Base-by-base conservation (phyloP, 345 rosid species). In the Lenwebbia sp. region DNA sequence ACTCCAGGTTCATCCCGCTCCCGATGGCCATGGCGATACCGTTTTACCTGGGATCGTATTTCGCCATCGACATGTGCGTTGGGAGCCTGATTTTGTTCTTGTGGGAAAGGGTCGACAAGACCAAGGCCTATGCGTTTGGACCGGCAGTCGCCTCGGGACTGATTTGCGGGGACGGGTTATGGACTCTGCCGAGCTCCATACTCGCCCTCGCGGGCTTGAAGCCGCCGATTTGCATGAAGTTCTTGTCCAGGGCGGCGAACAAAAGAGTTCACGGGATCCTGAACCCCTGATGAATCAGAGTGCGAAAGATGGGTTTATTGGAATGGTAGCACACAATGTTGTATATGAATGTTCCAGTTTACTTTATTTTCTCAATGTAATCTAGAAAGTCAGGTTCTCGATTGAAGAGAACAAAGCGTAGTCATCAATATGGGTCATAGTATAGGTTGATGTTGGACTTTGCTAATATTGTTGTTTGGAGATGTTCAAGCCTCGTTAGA, bases 21-120 rank as follows among this genome's bases (percentile, higher is more conserved):
- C 99, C 98, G 0, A 95, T 95, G 98, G 96, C 96, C 53, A 95
- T 96, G 97, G 99, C 99, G 1, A 94, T 96, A 85, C 98, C 99
- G 2, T 95, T 96, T 84, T 96, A 93, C 89, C 26, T 96, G 3
- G 99, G 99, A 1, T 92, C 95, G 1, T 95, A 93, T 88, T 96
- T 96, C 53, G 95, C 98, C 10, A 96, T 96, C 28, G 96, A 95
- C 78, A 95, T 96, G 99, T 96, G 96, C 76, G 89, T 93, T 13
- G 98, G 98, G 50, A 94, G 98, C 88, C 90, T 95, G 88, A 91
- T 95, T 83, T 87, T 95, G 86, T 96, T 92, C 15, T 84, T 93
- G 3, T 96, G 98, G 98, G 92, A 90, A 56, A 94, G 86, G 91
- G 65, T 85, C 26, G 91, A 96, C 91, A 90, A 91, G 89, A 91